Evolutionary conservation across 2,329 filamentous ascomycete species (phyloP).

Genomic region (Scedosporium minutisporum): DNA sequence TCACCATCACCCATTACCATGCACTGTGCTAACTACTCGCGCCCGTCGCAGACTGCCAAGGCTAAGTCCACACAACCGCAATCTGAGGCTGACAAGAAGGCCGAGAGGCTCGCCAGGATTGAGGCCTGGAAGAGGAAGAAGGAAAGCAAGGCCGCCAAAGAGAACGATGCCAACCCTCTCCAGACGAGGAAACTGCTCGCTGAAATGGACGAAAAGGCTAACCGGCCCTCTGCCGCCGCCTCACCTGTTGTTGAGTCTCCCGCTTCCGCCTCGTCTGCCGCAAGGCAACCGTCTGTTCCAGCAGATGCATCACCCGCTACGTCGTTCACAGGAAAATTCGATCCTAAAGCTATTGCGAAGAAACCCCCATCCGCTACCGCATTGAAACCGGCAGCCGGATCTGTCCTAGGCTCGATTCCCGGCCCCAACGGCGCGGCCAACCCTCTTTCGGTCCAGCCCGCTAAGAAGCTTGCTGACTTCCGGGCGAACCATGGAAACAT

Average conservation of each 20-base stretch:
- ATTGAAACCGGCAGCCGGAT: constrained; percentile 43
- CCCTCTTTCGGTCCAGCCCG: constrained; percentile 11
- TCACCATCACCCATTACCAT: not conserved
- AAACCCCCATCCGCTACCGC: constrained; percentile 59
- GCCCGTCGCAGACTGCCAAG: constrained; percentile 41
- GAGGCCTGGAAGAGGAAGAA: constrained; percentile 91
- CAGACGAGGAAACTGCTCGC: constrained; percentile 59
- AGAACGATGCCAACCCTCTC: constrained; percentile 56
- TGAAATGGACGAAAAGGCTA: constrained; percentile 64
- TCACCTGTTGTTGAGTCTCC: constrained; percentile 40
- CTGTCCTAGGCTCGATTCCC: constrained; percentile 40
- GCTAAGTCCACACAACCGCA: constrained; percentile 31
- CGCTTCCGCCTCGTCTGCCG: constrained; percentile 39
- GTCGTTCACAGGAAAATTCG: constrained; percentile 69
- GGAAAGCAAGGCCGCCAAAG: constrained; percentile 63
- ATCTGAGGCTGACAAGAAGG: constrained; percentile 66
- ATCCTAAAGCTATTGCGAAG: constrained; percentile 48
- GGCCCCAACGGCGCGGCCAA: constrained; percentile 29
- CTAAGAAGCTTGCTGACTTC: constrained; percentile 40
- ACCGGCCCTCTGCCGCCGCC: constrained; percentile 30
- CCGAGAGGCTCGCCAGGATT: constrained; percentile 69
- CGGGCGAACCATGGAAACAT: constrained; percentile 65
- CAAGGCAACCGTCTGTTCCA: constrained; percentile 25
- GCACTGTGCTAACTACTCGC: not conserved
- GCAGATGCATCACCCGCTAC: constrained; percentile 40